Evolutionary conservation across 163 green algal genomes (phyloP).

Genomic region (Chlorella variabilis): DNA sequence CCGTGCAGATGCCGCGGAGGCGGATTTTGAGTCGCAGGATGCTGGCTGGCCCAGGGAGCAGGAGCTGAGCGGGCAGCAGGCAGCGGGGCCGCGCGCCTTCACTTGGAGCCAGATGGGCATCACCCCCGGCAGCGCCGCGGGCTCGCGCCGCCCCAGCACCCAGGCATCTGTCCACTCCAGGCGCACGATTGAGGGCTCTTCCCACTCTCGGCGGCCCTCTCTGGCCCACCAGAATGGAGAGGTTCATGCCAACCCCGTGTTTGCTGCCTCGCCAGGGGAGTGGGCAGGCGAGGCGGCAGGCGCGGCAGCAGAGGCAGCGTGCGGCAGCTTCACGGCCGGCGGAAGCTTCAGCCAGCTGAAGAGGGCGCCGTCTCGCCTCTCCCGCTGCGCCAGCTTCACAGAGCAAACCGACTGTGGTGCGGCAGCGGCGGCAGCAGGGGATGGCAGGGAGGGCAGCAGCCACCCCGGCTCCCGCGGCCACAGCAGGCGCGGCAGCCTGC

Average conservation of each 20-base stretch:
- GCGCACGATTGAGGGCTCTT: no score
- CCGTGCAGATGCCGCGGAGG: no score
- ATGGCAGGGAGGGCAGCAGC: neutral
- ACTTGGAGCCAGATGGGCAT: constrained; percentile 31
- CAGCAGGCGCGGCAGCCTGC: neutral
- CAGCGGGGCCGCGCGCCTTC: neutral
- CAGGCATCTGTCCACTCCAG: no score
- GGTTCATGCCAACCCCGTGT: constrained; percentile 10
- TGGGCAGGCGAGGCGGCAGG: neutral
- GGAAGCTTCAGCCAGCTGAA: constrained; percentile 7
- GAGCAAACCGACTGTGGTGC: neutral
- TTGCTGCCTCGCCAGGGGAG: neutral
- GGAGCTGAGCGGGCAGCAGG: neutral
- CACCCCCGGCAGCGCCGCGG: neutral
- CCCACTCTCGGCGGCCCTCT: neutral
- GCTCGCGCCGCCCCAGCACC: no score
- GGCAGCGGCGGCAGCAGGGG: neutral
- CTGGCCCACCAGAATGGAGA: neutral
- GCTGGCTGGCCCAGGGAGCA: neutral
- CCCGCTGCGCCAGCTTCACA: neutral
- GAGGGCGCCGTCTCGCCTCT: neutral
- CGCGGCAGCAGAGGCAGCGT: neutral
- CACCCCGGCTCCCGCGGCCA: neutral
- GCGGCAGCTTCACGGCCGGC: neutral
- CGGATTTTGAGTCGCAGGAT: neutral